Evolutionary conservation across 768 basidiomycete species (phyloP).

Genomic region (Cubamyces lactineus): DNA sequence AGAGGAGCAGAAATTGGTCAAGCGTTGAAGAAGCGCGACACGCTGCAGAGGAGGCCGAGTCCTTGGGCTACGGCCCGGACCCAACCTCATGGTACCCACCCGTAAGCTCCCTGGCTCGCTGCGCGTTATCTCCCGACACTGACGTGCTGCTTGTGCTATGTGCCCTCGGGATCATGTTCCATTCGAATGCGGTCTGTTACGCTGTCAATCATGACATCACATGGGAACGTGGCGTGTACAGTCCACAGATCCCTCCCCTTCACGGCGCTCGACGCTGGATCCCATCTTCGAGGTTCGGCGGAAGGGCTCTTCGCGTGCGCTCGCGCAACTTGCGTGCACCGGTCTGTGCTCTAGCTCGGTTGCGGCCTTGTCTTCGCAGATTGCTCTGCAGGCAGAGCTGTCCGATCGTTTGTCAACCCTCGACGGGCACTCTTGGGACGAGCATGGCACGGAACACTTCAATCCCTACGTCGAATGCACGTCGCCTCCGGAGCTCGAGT

Average conservation of each 20-base stretch:
- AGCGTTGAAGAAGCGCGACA: conserved; percentile 20
- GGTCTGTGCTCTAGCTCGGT: conserved; percentile 27
- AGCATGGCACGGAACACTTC: conserved; percentile 10
- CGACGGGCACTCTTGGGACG: conserved; percentile 7
- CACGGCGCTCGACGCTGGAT: conserved; percentile 15
- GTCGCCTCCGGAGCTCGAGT: conserved; percentile 4
- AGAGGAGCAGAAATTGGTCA: conserved; percentile 21
- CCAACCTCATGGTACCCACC: conserved; percentile 18
- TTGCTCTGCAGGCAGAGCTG: conserved; percentile 7
- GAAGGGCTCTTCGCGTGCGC: conserved; percentile 24
- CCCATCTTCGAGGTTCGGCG: conserved; percentile 20
- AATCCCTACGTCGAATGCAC: conserved; percentile 18
- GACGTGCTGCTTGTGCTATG: conserved; percentile 17
- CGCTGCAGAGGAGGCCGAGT: conserved; percentile 17
- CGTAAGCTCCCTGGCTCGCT: conserved; percentile 19
- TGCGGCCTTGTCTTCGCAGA: conserved; percentile 23
- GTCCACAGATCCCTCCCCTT: conserved; percentile 15
- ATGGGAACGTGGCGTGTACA: neutral
- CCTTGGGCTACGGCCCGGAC: conserved; percentile 12
- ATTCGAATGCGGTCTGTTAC: neutral
- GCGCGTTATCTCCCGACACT: conserved; percentile 15
- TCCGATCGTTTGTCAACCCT: conserved; percentile 2
- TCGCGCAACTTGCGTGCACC: conserved; percentile 27
- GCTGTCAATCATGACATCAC: conserved; percentile 19
- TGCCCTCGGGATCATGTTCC: conserved; percentile 2